A percentile compares a stretch with the other conserved stretches of the same genome.
These are phyloP conservation scores for Phytopythium chamaehyphon DNA, from an alignment of 352 stramenopile species.

Conservation along the genomic window DNA sequence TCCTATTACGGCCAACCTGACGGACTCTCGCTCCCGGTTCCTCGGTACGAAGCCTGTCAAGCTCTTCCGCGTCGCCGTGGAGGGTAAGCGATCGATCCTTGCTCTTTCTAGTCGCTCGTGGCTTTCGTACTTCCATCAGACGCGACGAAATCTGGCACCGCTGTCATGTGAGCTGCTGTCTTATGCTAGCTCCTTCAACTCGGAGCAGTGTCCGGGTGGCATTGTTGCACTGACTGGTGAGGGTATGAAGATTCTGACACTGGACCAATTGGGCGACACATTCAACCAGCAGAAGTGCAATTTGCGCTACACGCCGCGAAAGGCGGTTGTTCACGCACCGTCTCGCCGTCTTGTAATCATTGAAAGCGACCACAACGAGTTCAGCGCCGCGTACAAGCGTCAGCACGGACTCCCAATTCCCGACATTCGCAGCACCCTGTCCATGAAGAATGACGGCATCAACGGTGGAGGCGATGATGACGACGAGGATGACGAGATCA, in stretches of 20 bases:
- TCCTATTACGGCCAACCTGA: constrained; percentile 77
- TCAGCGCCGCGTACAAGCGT: constrained; percentile 89
- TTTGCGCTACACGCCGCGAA: constrained; percentile 97
- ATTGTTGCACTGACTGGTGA: constrained; percentile 95
- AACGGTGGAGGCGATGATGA: constrained; percentile 46
- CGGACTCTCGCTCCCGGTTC: constrained; percentile 91
- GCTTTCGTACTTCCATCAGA: constrained; percentile 94
- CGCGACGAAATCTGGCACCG: constrained; percentile 89
- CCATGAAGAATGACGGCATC: constrained; percentile 13
- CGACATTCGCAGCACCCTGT: constrained; percentile 34
- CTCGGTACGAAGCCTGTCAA: constrained; percentile 94
- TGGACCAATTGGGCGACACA: constrained; percentile 93
- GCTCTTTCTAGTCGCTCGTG: constrained; percentile 94
- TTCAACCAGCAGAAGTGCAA: constrained; percentile 97
- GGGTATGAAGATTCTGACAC: constrained; percentile 96
- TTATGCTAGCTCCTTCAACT: constrained; percentile 95
- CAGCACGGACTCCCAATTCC: constrained; percentile 60
- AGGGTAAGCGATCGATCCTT: constrained; percentile 90
- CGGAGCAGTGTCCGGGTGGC: constrained; percentile 94
- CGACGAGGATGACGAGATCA: constrained; percentile 85
- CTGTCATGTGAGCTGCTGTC: constrained; percentile 95
- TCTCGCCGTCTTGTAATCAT: constrained; percentile 93
- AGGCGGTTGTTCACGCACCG: constrained; percentile 90
- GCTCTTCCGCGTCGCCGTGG: constrained; percentile 90
- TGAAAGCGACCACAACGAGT: constrained; percentile 98